Evolutionary conservation across 2,329 filamentous ascomycete species (phyloP), one percentile per base, ranked within the genome.

Genomic region (Aspergillus quadrilineatus): DNA sequence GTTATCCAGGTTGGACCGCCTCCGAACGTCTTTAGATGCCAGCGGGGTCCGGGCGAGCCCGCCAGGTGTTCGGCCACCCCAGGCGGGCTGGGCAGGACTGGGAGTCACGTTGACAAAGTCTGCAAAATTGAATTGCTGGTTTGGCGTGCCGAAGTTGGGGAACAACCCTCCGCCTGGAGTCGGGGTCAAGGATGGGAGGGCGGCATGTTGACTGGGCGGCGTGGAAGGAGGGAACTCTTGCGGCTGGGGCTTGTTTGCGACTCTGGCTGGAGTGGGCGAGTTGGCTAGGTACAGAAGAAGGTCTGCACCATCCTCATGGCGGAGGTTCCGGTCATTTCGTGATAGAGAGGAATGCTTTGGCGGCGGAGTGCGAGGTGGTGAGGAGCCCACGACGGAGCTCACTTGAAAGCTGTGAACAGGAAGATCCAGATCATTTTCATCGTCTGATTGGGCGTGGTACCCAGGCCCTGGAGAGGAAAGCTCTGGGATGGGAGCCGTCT

Each of bases 71-170:
- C 82, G 79, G 32, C 76, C 77, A 55, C 73, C 73, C 89, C 92
- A 97, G 8, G 87, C 83, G 64, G 86, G 90, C 77, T 97, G 94
- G 28, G 91, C 94, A 17, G 94, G 94, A 69, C 91, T 96, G 0
- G 94, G 94, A 6, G 94, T 96, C 72, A 97, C 93, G 75, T 97
- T 97, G 70, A 97, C 88, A 75, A 96, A 99, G 71, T 99, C 94
- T 51, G 92, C 86, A 76, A 97, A 96, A 77, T 97, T 95, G 74
- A 97, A 95, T 49, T 81, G 84, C 69, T 92, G 89, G 14, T 88
- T 88, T 0, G 93, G 93, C 0, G 93, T 97, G 61, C 85, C 86
- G 50, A 86, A 82, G 48, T 82, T 81, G 44, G 86, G 85, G 87
- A 95, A 55, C 86, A 95, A 22, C 89, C 79, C 51, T 89, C 79